Evolutionary conservation across 2,329 filamentous ascomycete genomes (phyloP).

Genomic region (Neurospora sp.): DNA sequence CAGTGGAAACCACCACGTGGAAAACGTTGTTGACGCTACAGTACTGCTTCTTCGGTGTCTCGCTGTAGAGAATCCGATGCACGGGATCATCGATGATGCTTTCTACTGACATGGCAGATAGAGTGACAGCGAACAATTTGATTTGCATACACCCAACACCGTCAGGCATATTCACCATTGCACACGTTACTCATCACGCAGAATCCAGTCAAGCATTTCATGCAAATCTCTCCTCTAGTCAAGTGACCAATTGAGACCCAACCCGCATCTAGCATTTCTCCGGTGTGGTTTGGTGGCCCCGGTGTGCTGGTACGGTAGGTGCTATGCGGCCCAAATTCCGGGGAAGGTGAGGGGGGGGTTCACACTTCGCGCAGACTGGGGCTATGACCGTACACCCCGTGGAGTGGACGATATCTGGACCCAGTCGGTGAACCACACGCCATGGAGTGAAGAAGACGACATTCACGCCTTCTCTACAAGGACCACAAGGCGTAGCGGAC

Average conservation of each 20-base stretch:
- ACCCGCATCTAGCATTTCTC: background rate
- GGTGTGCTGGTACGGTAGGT: background rate
- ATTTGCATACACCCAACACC: background rate
- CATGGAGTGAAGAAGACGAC: background rate
- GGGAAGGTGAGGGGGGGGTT: background rate
- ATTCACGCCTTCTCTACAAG: background rate
- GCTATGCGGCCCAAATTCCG: background rate
- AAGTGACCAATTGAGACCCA: background rate
- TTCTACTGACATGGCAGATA: background rate
- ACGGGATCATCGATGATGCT: background rate
- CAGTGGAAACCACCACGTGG: background rate
- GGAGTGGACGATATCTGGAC: background rate
- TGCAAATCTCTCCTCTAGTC: background rate
- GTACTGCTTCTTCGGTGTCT: background rate
- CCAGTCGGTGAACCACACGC: background rate
- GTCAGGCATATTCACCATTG: background rate
- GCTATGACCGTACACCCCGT: background rate
- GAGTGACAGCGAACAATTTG: background rate
- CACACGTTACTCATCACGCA: background rate
- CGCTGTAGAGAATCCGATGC: background rate
- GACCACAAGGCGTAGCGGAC: background rate
- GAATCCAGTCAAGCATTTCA: background rate
- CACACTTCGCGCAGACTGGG: background rate
- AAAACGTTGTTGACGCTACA: background rate
- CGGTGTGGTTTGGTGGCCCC: background rate